Percentiles rank a stretch among this genome's conserved stretches.
Evolutionary conservation across 495 filamentous ascomycete species (phyloP).

Genomic region (Xylaria telfairii): DNA sequence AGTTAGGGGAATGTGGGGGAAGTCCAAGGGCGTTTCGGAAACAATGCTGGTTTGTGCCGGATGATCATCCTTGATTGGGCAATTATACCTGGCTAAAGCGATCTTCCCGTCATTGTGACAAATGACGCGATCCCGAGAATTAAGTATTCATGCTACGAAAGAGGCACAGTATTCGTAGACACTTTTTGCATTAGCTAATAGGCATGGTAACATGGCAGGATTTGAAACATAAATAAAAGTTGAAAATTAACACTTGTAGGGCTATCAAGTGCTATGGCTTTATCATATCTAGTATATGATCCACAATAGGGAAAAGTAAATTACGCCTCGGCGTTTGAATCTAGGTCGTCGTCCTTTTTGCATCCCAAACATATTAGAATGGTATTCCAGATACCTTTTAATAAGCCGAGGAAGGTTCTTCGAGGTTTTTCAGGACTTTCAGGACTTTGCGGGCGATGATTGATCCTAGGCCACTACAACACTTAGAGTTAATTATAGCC

Average conservation of each 20-base stretch:
- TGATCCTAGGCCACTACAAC: not conserved
- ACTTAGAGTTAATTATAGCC: no score
- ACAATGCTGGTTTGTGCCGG: conserved; percentile 2
- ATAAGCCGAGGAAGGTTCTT: not conserved
- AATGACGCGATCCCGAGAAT: not conserved
- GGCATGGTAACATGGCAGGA: not conserved
- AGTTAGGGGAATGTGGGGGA: conserved; percentile 28
- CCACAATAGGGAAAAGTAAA: not conserved
- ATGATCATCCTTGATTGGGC: conserved; percentile 5
- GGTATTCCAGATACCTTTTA: not conserved
- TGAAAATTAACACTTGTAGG: not conserved
- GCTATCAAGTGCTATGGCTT: not conserved
- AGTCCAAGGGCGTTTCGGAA: conserved; percentile 29
- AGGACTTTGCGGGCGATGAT: not conserved
- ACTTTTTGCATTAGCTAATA: not conserved
- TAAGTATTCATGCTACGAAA: conserved; percentile 2
- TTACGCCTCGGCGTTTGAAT: not conserved
- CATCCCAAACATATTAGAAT: not conserved
- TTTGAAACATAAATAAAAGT: not conserved
- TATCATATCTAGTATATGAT: not conserved
- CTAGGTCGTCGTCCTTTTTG: not conserved
- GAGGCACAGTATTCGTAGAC: not conserved
- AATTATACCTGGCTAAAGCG: conserved; percentile 18
- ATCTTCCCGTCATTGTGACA: not conserved
- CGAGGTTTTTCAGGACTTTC: not conserved